Evolutionary conservation across 139 green algal species (phyloP).

Genomic region (Micractinium conductrix): DNA sequence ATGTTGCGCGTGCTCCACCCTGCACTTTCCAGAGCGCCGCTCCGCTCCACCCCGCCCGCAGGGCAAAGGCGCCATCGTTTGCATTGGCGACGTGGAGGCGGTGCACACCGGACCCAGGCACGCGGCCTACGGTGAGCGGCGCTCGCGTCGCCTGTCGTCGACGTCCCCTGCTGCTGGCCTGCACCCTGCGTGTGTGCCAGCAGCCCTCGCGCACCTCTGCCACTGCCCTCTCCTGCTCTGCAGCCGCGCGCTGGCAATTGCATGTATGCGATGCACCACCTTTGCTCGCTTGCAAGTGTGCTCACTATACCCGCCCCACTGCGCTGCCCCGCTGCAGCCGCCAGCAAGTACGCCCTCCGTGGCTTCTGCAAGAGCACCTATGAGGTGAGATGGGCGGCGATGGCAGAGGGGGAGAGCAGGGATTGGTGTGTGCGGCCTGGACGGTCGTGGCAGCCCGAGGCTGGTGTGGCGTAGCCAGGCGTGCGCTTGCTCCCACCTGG

Average conservation of each 20-base stretch:
- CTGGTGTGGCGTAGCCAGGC: no score
- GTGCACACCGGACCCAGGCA: conserved; percentile 37
- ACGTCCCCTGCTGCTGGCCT: no score
- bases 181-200: no score
- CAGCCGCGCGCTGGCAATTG: no score
- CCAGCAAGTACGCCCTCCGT: conserved; percentile 36
- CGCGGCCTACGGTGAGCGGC: conserved; percentile 27
- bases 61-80: conserved; percentile 35
- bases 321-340: neutral
- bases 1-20: no score
- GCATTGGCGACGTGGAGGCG: conserved; percentile 37
- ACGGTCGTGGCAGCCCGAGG: no score
- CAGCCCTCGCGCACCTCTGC: no score
- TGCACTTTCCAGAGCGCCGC: neutral
- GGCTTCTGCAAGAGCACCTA: conserved; percentile 25
- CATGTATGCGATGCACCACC: no score
- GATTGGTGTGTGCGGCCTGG: neutral
- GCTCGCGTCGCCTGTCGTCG: no score
- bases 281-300: no score
- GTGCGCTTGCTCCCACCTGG: no score
- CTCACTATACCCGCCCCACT: neutral
- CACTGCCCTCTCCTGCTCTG: no score
- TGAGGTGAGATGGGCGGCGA: neutral
- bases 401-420: neutral
- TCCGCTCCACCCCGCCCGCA: neutral